Evolutionary conservation across 2,329 filamentous ascomycete species (phyloP), one percentile per base, ranked within the genome.

Genomic region (Septoria petroselini): DNA sequence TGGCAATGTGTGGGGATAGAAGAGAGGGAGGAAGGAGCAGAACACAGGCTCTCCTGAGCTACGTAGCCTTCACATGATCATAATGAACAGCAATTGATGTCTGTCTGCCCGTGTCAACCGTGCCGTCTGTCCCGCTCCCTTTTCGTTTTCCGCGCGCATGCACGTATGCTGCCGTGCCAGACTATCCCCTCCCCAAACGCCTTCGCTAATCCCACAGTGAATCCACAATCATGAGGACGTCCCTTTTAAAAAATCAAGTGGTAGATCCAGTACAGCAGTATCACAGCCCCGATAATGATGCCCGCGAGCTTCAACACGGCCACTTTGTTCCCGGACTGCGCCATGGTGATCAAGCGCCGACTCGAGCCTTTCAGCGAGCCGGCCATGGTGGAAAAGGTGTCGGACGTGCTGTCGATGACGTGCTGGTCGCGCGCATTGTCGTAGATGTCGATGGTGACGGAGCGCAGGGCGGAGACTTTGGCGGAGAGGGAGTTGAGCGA

Each of bases 391-490:
- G 88, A 91, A 71, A 98, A 97, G 18, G 90, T 93, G 61, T 97
- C 90, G 68, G 80, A 88, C 31, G 88, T 91, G 65, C 82, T 84
- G 71, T 98, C 89, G 60, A 98, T 87, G 57, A 95, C 81, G 59
- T 86, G 82, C 63, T 97, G 91, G 62, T 88, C 82, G 51, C 89
- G 83, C 41, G 93, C 93, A 68, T 93, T 90, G 73, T 97, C 91
- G 78, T 97, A 96, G 65, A 98, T 98, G 74, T 98, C 90, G 58
- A 97, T 83, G 34, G 93, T 98, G 42, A 98, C 89, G 70, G 87
- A 88, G 65, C 91, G 89, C 57, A 98, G 81, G 44, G 90, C 89
- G 14, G 88, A 88, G 48, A 97, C 91, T 74, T 98, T 98, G 59
- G 83, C 80, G 12, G 87, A 86, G 30, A 98, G 85, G 68, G 95